Conservation (phyloP, 805 yeast species). For the Saturnispora zaruensis region DNA sequence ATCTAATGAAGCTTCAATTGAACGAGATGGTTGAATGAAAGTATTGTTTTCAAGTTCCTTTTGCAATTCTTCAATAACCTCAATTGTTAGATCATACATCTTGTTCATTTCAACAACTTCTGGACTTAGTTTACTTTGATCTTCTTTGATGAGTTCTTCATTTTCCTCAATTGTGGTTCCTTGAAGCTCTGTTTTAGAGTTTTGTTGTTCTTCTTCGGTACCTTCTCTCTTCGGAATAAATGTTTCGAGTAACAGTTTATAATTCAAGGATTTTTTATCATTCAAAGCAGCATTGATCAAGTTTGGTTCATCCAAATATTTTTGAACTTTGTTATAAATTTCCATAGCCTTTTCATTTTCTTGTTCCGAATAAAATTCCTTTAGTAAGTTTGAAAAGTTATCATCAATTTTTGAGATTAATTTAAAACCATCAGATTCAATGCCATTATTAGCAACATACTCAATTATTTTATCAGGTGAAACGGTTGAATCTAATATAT, state of each 20-base stretch:
- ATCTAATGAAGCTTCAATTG: conserved; percentile 14
- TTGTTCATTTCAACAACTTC: conserved; percentile 22
- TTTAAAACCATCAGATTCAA: conserved; percentile 20
- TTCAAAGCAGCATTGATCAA: conserved; percentile 19
- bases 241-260: conserved; percentile 16
- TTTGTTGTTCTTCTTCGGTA: neutral
- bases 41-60: conserved; percentile 21
- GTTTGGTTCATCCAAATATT: conserved; percentile 15
- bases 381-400: conserved; percentile 15
- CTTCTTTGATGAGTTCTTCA: conserved; percentile 16
- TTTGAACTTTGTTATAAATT: conserved; percentile 16
- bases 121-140: conserved; percentile 16
- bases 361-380: conserved; percentile 9
- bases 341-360: conserved; percentile 15
- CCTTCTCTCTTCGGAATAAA: conserved; percentile 1
- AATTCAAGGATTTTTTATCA: conserved; percentile 18
- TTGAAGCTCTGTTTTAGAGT: neutral
- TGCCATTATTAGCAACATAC: conserved; percentile 17
- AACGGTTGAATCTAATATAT: conserved; percentile 15
- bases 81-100: conserved; percentile 24
- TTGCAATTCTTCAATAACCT: conserved; percentile 24
- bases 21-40: conserved; percentile 17
- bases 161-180: conserved; percentile 7
- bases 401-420: conserved; percentile 19
- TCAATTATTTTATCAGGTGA: conserved; percentile 21